Percentiles rank a stretch among this genome's conserved stretches.
These are phyloP conservation scores for Ophiostoma ips DNA, from an alignment of 2,329 filamentous ascomycete species.

Conservation along the genomic window DNA sequence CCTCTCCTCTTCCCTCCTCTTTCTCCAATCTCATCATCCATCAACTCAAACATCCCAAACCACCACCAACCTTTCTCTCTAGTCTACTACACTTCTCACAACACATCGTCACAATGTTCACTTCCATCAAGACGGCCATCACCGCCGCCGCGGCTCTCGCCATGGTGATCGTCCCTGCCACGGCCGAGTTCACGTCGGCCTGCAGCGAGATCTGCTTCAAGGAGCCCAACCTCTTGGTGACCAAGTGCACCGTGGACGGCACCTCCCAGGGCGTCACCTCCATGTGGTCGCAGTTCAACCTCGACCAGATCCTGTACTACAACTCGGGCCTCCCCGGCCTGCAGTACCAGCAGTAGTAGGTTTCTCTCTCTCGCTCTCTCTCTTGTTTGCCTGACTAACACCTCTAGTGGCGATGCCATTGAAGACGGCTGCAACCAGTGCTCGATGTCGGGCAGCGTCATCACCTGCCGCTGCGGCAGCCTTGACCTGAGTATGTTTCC, in stretches of 20 bases:
- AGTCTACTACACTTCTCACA: not conserved
- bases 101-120: not conserved
- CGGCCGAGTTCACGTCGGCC: not conserved
- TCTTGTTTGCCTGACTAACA: not conserved
- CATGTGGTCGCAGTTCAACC: conserved; percentile 4
- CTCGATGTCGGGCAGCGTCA: not conserved
- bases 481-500: not conserved
- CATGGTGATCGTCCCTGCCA: not conserved
- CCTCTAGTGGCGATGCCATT: conserved; percentile 1
- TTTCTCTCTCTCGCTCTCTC: not conserved
- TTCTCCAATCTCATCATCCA: not conserved
- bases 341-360: not conserved
- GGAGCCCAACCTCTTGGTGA: not conserved
- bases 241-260: not conserved
- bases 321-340: not conserved
- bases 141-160: not conserved
- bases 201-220: conserved; percentile 1
- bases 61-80: not conserved
- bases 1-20: not conserved
- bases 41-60: not conserved
- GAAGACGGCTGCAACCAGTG: not conserved
- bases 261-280: not conserved
- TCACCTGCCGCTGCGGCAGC: not conserved
- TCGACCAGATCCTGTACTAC: not conserved
- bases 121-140: not conserved